Evolutionary conservation across 2,329 filamentous ascomycete species (phyloP).

Genomic region (Talaromyces amestolkiae): DNA sequence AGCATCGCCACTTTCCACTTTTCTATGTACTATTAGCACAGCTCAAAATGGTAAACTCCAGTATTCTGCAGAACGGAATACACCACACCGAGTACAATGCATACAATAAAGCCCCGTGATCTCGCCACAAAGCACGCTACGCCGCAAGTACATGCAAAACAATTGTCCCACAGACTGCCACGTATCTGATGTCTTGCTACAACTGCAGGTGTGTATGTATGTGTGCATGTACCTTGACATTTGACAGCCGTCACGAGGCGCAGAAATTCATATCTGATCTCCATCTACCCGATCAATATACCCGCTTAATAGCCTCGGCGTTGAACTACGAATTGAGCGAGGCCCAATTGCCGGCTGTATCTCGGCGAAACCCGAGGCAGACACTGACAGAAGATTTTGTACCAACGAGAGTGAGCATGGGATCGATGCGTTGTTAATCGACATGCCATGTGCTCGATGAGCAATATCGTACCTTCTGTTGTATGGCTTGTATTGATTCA

Average conservation of each 20-base stretch:
- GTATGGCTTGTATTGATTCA: not conserved
- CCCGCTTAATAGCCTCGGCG: not conserved
- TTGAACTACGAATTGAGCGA: not conserved
- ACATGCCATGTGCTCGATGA: slow-evolving; percentile 6
- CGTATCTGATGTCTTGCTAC: slow-evolving; percentile 10
- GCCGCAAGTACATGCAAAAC: not conserved
- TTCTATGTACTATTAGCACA: too few species aligned
- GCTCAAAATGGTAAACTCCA: not conserved
- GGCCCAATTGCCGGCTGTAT: too few species aligned
- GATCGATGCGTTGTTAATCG: slow-evolving; percentile 8
- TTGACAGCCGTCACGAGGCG: slow-evolving; percentile 9
- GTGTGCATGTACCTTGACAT: not conserved
- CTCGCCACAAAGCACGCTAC: slow-evolving; percentile 13
- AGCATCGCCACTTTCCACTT: not conserved
- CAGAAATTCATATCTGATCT: not conserved
- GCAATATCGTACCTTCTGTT: not conserved
- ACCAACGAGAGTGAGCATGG: not conserved
- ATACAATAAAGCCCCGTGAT: slow-evolving; percentile 6
- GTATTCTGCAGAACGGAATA: slow-evolving; percentile 1
- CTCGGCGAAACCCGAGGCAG: not conserved
- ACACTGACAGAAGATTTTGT: not conserved
- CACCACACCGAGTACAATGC: slow-evolving; percentile 1
- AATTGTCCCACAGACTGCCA: slow-evolving; percentile 12
- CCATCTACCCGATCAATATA: not conserved
- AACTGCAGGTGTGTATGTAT: not conserved